These are phyloP conservation scores for Coemansia sp. DNA, from an alignment of 192 early-diverging fungal genomes.

Conservation along the genomic window DNA sequence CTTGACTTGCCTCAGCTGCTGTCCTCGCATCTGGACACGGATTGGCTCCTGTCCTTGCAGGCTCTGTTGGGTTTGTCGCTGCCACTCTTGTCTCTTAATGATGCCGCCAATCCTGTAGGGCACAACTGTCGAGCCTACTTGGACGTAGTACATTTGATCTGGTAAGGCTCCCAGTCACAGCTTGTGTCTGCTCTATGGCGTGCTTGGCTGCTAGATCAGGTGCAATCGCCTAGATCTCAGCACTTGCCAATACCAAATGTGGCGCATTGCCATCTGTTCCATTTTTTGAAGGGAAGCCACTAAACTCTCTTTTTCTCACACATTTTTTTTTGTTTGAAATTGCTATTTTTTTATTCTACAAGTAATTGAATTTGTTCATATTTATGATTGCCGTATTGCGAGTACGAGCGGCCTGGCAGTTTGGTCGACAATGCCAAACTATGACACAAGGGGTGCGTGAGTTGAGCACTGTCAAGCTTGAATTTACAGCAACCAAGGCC, in stretches of 20 bases:
- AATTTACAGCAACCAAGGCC: conserved; percentile 21
- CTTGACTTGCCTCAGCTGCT: too few species aligned
- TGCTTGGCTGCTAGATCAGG: background rate
- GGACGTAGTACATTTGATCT: background rate
- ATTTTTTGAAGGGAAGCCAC: background rate
- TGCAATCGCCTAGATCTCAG: too few species aligned
- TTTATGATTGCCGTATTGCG: background rate
- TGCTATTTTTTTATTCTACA: background rate
- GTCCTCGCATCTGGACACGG: too few species aligned
- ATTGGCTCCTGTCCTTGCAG: too few species aligned
- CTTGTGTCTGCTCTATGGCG: background rate
- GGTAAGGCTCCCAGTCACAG: background rate
- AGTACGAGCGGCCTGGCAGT: conserved; percentile 4
- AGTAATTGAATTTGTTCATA: background rate
- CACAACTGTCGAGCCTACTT: background rate
- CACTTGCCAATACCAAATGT: too few species aligned
- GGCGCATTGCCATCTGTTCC: too few species aligned
- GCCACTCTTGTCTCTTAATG: background rate
- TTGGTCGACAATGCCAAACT: background rate
- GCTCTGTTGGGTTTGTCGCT: background rate
- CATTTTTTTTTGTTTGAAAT: background rate
- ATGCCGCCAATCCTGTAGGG: background rate
- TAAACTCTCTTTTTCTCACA: background rate
- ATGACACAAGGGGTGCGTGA: background rate
- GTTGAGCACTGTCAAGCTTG: conserved; percentile 35